Evolutionary conservation across 2,329 filamentous ascomycete species (phyloP).

Genomic region (Albifimbria verrucaria): DNA sequence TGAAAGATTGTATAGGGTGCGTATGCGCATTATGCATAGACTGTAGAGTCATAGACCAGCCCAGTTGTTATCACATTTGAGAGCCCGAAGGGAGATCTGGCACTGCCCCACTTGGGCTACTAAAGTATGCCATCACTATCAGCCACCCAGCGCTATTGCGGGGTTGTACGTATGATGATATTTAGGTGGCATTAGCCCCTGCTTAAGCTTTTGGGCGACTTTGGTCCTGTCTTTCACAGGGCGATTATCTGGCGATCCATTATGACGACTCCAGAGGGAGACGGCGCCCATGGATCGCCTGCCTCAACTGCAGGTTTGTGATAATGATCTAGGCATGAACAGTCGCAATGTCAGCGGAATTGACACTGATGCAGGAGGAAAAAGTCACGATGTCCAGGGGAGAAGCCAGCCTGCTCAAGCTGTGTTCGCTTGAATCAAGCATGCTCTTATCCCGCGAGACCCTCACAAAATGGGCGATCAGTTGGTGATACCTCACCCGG

Average conservation of each 20-base stretch:
- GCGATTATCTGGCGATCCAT: conserved; percentile 4
- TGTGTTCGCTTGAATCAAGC: conserved; percentile 45
- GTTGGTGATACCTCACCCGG: conserved; percentile 26
- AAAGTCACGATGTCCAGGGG: conserved; percentile 49
- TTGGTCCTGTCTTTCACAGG: background rate
- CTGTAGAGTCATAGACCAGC: too few species aligned
- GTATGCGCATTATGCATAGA: too few species aligned
- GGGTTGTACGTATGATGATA: background rate
- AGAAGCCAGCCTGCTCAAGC: conserved; percentile 48
- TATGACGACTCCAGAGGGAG: conserved; percentile 32
- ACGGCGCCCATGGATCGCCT: conserved; percentile 38
- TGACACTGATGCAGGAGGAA: conserved; percentile 32
- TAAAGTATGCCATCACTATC: background rate
- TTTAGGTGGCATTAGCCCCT: background rate
- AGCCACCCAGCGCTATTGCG: background rate
- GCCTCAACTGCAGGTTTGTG: conserved; percentile 45
- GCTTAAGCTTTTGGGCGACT: background rate
- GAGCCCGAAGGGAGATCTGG: too few species aligned
- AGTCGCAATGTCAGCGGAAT: background rate
- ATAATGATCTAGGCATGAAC: background rate
- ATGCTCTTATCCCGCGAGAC: conserved; percentile 40
- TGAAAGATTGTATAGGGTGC: too few species aligned
- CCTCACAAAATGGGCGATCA: conserved; percentile 38
- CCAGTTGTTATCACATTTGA: too few species aligned
- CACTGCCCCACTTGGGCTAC: too few species aligned